These are phyloP conservation scores for Laetiporus sulphureus DNA, from an alignment of 1,284 basidiomycete genomes.

Conservation along the genomic window DNA sequence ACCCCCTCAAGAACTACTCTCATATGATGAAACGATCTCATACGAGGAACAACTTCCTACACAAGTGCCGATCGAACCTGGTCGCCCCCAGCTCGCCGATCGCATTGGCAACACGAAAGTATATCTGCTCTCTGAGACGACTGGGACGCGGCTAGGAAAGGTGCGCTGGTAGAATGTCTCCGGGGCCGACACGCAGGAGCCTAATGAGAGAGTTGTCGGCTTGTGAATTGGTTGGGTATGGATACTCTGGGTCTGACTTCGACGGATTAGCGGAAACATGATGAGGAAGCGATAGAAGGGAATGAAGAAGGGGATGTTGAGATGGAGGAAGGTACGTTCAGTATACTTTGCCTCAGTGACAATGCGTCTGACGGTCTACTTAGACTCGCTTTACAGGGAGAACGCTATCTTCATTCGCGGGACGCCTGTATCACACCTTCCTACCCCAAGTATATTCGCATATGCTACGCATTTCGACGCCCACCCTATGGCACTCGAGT, in stretches of 20 bases:
- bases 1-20: constrained; percentile 14
- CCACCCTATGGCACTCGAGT: constrained; percentile 64
- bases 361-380: too few relatives aligned
- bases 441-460: constrained; percentile 66
- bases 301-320: constrained; percentile 37
- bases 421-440: constrained; percentile 60
- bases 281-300: constrained; percentile 28
- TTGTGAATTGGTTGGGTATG: constrained; percentile 8
- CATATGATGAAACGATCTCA: constrained; percentile 41
- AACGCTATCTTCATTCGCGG: constrained; percentile 70
- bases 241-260: neutral
- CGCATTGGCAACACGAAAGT: constrained; percentile 63
- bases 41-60: constrained; percentile 48
- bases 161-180: constrained; percentile 49
- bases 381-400: constrained; percentile 35
- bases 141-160: constrained; percentile 50
- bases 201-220: constrained; percentile 43
- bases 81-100: constrained; percentile 39
- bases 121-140: constrained; percentile 61
- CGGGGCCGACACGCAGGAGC: constrained; percentile 25
- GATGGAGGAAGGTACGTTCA: constrained; percentile 34
- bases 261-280: constrained; percentile 51
- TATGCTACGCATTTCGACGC: constrained; percentile 70
- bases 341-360: too few relatives aligned
- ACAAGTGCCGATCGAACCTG: constrained; percentile 11